These are phyloP conservation scores for Petrea volubilis DNA, from an alignment of 257 asterid genomes.

Conservation along the genomic window DNA sequence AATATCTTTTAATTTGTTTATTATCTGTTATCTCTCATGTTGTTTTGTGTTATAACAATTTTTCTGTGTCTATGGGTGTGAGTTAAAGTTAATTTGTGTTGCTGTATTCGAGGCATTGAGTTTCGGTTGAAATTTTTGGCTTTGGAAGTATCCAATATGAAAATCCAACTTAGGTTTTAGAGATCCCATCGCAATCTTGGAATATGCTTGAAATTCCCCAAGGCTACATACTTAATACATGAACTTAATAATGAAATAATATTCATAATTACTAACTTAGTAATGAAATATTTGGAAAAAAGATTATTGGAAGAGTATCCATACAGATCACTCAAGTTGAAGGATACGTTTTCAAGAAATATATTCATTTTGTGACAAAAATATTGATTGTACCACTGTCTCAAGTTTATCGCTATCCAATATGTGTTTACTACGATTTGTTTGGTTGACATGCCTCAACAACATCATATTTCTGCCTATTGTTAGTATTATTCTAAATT, in stretches of 20 bases:
- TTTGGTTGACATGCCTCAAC: neutral
- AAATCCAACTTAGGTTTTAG: neutral
- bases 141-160: neutral
- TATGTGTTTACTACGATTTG: neutral
- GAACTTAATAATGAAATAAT: too few relatives aligned
- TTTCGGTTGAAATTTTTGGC: neutral
- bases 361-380: neutral
- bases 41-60: neutral
- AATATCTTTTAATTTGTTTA: neutral
- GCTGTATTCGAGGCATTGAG: neutral
- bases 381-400: neutral
- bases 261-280: too few relatives aligned
- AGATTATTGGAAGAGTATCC: too few relatives aligned
- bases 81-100: neutral
- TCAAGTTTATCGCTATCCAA: neutral
- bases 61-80: neutral
- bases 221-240: too few relatives aligned
- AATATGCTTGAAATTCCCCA: neutral
- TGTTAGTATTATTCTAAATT: neutral
- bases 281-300: too few relatives aligned
- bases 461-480: neutral
- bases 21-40: neutral
- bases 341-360: neutral
- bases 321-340: neutral
- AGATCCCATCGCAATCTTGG: neutral